Conservation (phyloP, 2,329 filamentous ascomycete species). For the Neofusicoccum sp. region DNA sequence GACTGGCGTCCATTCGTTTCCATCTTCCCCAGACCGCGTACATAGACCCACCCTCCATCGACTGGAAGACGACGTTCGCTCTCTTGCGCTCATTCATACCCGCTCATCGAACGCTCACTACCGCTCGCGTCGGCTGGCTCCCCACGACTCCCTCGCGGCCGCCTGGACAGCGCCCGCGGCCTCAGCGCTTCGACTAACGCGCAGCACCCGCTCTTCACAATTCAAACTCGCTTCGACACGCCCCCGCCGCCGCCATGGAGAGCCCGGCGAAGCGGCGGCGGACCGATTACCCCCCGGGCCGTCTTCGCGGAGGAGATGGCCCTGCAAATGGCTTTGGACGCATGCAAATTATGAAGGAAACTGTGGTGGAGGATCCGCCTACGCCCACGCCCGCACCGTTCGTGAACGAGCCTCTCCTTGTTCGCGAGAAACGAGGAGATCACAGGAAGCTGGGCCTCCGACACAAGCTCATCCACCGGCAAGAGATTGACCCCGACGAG, state of each 20-base stretch:
- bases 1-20: slow-evolving; percentile 43
- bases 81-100: slow-evolving; percentile 25
- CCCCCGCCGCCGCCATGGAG: slow-evolving; percentile 30
- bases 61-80: slow-evolving; percentile 34
- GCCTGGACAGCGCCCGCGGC: slow-evolving; percentile 15
- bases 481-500: slow-evolving; percentile 18
- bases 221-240: slow-evolving; percentile 2
- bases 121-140: slow-evolving; percentile 1
- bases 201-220: slow-evolving; percentile 3
- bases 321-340: slow-evolving; percentile 17
- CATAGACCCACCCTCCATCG: slow-evolving; percentile 32
- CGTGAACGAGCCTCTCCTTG: slow-evolving; percentile 23
- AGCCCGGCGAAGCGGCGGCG: slow-evolving; percentile 25
- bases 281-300: slow-evolving; percentile 28
- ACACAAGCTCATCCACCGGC: slow-evolving; percentile 36
- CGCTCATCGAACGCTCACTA: slow-evolving; percentile 1
- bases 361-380: slow-evolving; percentile 23
- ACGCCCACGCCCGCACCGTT: slow-evolving; percentile 8
- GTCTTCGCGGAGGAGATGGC: slow-evolving; percentile 25
- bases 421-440: slow-evolving; percentile 25
- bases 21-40: slow-evolving; percentile 22
- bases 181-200: not conserved
- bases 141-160: slow-evolving; percentile 6
- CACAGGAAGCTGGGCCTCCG: slow-evolving; percentile 27
- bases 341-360: slow-evolving; percentile 19